Evolutionary conservation across 2,329 filamentous ascomycete genomes (phyloP), one percentile per base, ranked within the genome.

Genomic region (Ophiocordyceps robertsii): DNA sequence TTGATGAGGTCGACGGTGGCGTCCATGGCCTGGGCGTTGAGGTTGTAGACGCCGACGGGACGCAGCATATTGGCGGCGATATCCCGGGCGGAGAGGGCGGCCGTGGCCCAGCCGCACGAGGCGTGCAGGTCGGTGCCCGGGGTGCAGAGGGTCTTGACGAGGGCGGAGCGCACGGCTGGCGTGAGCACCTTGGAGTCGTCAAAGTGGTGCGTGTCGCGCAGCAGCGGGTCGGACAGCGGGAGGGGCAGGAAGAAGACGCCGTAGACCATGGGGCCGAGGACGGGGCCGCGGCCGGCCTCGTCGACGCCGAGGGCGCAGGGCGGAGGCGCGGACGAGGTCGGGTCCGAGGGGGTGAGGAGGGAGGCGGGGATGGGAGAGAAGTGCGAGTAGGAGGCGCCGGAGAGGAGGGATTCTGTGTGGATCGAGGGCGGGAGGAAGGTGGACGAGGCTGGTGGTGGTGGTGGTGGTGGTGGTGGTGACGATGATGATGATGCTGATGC

Each of bases 11-110:
- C 75, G 21, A 94, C 77, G 0, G 90, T 96, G 4, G 90, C 85
- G 61, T 95, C 89, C 77, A 92, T 83, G 16, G 90, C 90, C 63
- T 98, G 92, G 5, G 88, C 87, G 59, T 98, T 98, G 49, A 98
- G 76, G 59, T 98, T 98, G 66, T 95, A 93, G 4, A 68, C 59
- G 16, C 65, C 66, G 9, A 68, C 67, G 3, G 79, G 73, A 10
- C 74, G 72, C 54, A 92, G 69, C 85, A 93, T 93, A 53, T 77
- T 75, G 8, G 86, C 75, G 35, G 73, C 76, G 53, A 95, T 94
- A 64, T 90, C 84, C 37, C 82, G 76, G 9, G 92, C 88, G 0
- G 86, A 94, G 49, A 96, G 77, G 16, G 82, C 70, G 19, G 81
- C 73, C 7, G 84, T 79, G 6, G 89, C 89, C 84, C 87, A 96